These are phyloP conservation scores for Trametes gibbosa DNA, from an alignment of 768 basidiomycete species.

Conservation along the genomic window DNA sequence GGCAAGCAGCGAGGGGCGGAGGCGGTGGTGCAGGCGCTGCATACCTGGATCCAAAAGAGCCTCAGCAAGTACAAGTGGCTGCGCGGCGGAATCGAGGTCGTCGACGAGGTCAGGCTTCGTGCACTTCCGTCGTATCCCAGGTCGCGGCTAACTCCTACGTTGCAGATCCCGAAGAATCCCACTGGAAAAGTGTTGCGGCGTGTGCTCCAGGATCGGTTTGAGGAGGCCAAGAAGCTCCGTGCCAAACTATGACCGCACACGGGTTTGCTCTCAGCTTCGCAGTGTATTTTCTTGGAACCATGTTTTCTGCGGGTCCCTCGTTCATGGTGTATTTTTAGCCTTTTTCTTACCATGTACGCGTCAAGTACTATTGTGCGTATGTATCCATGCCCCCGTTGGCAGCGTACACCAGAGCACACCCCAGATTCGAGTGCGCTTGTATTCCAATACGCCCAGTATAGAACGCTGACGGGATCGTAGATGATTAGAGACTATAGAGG, in stretches of 20 bases:
- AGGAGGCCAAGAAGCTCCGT: constrained; percentile 24
- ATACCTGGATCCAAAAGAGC: constrained; percentile 58
- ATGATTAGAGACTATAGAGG: too few relatives aligned
- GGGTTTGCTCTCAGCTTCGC: not conserved
- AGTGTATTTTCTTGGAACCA: not conserved
- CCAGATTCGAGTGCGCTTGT: too few relatives aligned
- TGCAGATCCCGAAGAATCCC: constrained; percentile 61
- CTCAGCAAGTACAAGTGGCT: constrained; percentile 78
- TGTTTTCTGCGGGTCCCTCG: too few relatives aligned
- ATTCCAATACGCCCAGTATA: too few relatives aligned
- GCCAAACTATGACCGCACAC: not conserved
- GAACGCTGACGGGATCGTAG: too few relatives aligned
- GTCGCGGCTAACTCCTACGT: not conserved
- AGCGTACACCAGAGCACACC: too few relatives aligned
- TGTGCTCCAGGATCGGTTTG: constrained; percentile 57
- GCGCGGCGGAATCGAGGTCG: constrained; percentile 66
- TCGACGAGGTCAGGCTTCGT: constrained; percentile 51
- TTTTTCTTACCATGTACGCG: too few relatives aligned
- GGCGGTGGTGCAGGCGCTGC: constrained; percentile 44
- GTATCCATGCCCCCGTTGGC: too few relatives aligned
- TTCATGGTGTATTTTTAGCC: too few relatives aligned
- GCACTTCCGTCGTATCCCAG: not conserved
- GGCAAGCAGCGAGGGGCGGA: constrained; percentile 50
- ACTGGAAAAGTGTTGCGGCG: constrained; percentile 64
- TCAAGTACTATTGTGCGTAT: too few relatives aligned